Base-by-base conservation (phyloP, 768 basidiomycete genomes). In the Scleroderma bovista region DNA sequence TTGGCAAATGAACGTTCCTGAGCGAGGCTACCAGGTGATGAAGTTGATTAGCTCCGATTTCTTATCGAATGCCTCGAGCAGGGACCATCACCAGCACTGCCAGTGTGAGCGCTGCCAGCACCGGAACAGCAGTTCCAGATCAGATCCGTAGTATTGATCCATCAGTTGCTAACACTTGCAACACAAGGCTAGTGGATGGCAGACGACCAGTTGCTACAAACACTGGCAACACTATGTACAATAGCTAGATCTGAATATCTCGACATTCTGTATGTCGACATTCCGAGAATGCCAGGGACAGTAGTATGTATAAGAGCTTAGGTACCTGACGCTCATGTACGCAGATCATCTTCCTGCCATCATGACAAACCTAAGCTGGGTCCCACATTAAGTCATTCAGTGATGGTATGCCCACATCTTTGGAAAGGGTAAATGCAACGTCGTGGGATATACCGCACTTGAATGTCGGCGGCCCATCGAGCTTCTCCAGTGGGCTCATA, bases 371-470 rank as follows among this genome's bases (percentile, higher is more conserved):
- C 60, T 8, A 64, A 12, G 47, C 47, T 0, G 76, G 73, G 58
- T 89, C 86, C 81, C 86, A 90, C 56, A 90, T 64, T 32, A 87
- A 56, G 54, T 89, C 86, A 51, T 79, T 73, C 40, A 90, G 51
- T 7, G 56, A 45, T 1, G 75, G 67, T 12, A 91, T 72, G 1
- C 76, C 73, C 16, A 89, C 57, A 32, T 86, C 76, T 42, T 76
- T 76, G 15, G 86, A 83, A 8, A 89, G 64, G 3, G 61, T 62
- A 49, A 80, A 59, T 2, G 78, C 77, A 6, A 74, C 67, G 2
- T 82, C 78, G 46, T 83, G 78, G 15, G 78, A 75, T n/a, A 90
- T 73, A 1, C 80, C 84, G 59, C 81, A 86, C 58, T 87, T 90
- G 64, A 86, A 86, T 68, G 73, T 78, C 1, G 86, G 80, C 0